Conservation (phyloP, 1,139 yeast species). For the Pichia sp. region DNA sequence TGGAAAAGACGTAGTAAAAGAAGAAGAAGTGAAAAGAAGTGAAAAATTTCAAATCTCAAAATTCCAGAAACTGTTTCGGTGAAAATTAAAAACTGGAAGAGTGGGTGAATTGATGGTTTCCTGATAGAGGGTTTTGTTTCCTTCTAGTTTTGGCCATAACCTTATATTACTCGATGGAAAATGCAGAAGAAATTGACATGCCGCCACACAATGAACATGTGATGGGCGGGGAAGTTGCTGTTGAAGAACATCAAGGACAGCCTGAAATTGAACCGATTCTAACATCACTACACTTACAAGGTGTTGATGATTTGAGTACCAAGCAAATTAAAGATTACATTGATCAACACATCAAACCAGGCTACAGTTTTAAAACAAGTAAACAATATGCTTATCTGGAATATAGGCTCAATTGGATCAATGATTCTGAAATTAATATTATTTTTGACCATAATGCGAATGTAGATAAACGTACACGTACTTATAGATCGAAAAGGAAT, state of each 20-base stretch:
- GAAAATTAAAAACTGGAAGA: not conserved
- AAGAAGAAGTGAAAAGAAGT: not conserved
- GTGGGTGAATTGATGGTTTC: not conserved
- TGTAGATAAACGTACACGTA: not conserved
- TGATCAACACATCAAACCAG: conserved; percentile 42
- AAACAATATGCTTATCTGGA: conserved; percentile 23
- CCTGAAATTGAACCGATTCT: conserved; percentile 31
- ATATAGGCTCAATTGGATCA: conserved; percentile 58
- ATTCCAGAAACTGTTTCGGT: not conserved
- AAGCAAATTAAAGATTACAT: conserved; percentile 54
- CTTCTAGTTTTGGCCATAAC: not conserved
- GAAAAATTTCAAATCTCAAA: not conserved
- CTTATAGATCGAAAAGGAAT: not conserved
- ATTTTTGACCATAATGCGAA: conserved; percentile 33
- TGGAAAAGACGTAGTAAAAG: not conserved
- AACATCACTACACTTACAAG: conserved; percentile 48
- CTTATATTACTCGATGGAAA: not conserved
- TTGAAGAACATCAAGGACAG: not conserved
- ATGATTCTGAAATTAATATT: conserved; percentile 54
- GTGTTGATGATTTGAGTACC: conserved; percentile 66
- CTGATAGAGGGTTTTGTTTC: not conserved
- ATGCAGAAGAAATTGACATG: not conserved
- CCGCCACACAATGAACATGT: not conserved
- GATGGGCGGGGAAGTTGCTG: not conserved
- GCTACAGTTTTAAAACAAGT: conserved; percentile 26